These are phyloP conservation scores for Penicillium flavigenum DNA, from an alignment of 495 filamentous ascomycete genomes.

Conservation along the genomic window DNA sequence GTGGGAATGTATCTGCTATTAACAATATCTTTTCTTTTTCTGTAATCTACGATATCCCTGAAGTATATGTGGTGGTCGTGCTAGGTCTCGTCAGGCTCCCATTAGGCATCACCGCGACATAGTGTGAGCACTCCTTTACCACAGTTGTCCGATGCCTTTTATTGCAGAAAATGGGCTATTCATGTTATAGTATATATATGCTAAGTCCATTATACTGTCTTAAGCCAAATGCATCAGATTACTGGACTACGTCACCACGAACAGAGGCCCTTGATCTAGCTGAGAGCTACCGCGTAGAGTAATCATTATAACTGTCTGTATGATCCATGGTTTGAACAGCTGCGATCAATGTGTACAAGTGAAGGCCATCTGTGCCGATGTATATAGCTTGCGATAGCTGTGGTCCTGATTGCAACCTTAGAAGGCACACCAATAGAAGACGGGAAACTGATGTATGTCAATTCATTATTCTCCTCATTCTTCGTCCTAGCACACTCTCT, in stretches of 20 bases:
- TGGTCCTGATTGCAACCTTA: not conserved
- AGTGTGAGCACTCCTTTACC: not conserved
- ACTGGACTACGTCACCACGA: no score
- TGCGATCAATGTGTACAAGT: not conserved
- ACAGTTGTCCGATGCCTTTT: no score
- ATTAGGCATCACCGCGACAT: slow-evolving; percentile 1
- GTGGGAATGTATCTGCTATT: slow-evolving; percentile 11
- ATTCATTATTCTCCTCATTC: not conserved
- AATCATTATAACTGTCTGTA: not conserved
- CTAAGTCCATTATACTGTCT: no score
- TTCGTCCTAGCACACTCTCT: not conserved
- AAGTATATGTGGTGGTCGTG: not conserved
- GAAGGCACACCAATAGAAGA: not conserved
- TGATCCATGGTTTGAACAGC: not conserved
- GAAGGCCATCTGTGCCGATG: not conserved
- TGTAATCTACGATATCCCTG: not conserved
- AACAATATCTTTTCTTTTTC: not conserved
- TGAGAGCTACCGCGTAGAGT: not conserved
- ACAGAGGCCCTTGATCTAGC: no score
- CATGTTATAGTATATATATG: no score
- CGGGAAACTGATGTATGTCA: not conserved
- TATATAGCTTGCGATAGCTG: not conserved
- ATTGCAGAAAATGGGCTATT: no score
- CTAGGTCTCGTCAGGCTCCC: no score
- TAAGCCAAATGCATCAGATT: no score